Evolutionary conservation across 192 early-diverging fungal genomes (phyloP).

Genomic region (Bifiguratus adelaidae): DNA sequence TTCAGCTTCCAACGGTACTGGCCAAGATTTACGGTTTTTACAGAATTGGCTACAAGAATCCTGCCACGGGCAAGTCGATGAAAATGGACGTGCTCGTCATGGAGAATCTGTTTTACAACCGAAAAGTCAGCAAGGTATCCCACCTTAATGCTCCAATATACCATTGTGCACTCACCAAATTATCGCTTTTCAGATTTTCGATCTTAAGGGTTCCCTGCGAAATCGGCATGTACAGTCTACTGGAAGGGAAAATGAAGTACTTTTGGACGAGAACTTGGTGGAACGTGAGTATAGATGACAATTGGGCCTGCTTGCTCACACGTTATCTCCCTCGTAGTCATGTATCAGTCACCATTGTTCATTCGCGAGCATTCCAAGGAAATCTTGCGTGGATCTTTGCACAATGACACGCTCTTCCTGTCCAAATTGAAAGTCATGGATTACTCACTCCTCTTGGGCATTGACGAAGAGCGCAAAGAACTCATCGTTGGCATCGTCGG

Average conservation of each 20-base stretch:
- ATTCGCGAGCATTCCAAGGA: constrained; percentile 86
- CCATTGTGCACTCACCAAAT: too few species aligned
- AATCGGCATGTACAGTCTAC: constrained; percentile 89
- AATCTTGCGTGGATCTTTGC: constrained; percentile 72
- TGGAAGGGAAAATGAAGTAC: constrained; percentile 73
- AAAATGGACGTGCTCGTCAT: constrained; percentile 90
- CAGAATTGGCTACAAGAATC: constrained; percentile 79
- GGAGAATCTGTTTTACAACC: constrained; percentile 93
- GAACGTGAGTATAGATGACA: constrained; percentile 42
- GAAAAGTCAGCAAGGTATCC: constrained; percentile 52
- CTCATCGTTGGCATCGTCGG: constrained; percentile 95
- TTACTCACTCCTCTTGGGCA: constrained; percentile 91
- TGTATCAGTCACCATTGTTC: constrained; percentile 82
- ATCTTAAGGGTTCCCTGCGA: constrained; percentile 90
- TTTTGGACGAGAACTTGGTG: constrained; percentile 90
- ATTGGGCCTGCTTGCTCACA: background rate
- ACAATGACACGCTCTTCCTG: constrained; percentile 92
- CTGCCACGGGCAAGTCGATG: constrained; percentile 66
- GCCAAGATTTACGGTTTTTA: constrained; percentile 93
- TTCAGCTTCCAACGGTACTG: constrained; percentile 68
- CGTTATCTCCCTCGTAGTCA: constrained; percentile 27
- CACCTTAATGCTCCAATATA: too few species aligned
- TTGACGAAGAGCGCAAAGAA: constrained; percentile 78
- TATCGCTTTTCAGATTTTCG: constrained; percentile 54
- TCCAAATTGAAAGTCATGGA: constrained; percentile 96